phyloP scores from a whole-genome alignment of 2,329 filamentous ascomycete genomes.

The Phyllachora maydis region DNA sequence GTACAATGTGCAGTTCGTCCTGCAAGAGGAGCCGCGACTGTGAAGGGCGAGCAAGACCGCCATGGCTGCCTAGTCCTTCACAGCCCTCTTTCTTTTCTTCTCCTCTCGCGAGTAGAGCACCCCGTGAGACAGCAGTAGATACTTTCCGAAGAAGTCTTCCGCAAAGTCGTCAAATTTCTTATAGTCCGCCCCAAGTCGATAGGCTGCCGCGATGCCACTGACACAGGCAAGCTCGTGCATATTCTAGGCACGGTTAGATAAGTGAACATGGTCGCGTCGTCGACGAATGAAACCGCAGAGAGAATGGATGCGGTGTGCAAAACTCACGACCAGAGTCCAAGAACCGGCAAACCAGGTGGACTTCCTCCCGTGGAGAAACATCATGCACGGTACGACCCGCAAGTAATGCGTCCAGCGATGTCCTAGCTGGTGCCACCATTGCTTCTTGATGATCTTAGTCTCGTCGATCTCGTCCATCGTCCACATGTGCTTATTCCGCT shows the following conservation, averaged over 20 bases:
- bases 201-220: conserved; percentile 49
- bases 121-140: conserved; percentile 21
- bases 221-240: conserved; percentile 53
- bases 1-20: too few species aligned
- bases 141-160: conserved; percentile 24
- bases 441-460: conserved; percentile 36
- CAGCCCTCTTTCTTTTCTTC: conserved; percentile 9
- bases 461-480: conserved; percentile 35
- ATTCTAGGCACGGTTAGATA: conserved; percentile 24
- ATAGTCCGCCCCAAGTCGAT: conserved; percentile 45
- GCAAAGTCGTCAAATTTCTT: conserved; percentile 33
- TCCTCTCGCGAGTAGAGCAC: conserved; percentile 15
- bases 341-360: conserved; percentile 41
- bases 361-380: conserved; percentile 47
- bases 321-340: conserved; percentile 37
- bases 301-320: too few species aligned
- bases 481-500: conserved; percentile 33
- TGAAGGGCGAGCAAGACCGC: too few species aligned
- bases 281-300: too few species aligned
- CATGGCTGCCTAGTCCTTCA: too few species aligned
- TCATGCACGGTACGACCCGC: conserved; percentile 48
- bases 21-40: too few species aligned
- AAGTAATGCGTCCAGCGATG: conserved; percentile 43
- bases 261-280: too few species aligned
- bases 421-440: conserved; percentile 50